Conservation (phyloP, 1,284 basidiomycete genomes). For the Microbotryum intermedium region DNA sequence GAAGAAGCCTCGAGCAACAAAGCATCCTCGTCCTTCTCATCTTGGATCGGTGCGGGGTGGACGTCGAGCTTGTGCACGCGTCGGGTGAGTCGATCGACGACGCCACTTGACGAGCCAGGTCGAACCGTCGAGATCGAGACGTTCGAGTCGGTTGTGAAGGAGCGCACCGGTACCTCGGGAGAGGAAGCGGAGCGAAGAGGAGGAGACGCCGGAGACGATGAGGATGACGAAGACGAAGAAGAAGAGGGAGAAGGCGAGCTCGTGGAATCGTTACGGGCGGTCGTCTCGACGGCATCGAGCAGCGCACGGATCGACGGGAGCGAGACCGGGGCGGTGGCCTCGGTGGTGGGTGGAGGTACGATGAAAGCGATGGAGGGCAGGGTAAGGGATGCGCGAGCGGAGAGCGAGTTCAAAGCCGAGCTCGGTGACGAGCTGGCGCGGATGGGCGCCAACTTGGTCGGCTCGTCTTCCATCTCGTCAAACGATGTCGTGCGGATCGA, state of each 20-base stretch:
- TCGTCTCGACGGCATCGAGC: too few relatives aligned
- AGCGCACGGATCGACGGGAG: too few relatives aligned
- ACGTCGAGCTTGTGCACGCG: constrained; percentile 25
- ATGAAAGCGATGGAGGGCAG: constrained; percentile 5
- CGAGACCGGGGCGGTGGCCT: not conserved
- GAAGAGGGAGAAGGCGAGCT: not conserved
- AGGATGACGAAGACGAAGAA: not conserved
- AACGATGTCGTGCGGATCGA: constrained; percentile 10
- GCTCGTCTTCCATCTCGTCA: not conserved
- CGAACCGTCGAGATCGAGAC: constrained; percentile 5
- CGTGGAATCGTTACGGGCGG: constrained; percentile 1
- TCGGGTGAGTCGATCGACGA: constrained; percentile 25
- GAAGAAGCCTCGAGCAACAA: constrained; percentile 5
- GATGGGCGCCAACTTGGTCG: constrained; percentile 2
- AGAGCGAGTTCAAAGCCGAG: not conserved
- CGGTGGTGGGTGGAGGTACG: not conserved
- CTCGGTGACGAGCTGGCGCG: not conserved
- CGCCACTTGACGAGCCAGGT: constrained; percentile 17
- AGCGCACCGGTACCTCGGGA: not conserved
- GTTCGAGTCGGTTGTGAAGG: constrained; percentile 5
- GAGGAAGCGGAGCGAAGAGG: not conserved
- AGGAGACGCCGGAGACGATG: not conserved
- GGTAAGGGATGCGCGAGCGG: not conserved
- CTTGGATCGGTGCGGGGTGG: not conserved
- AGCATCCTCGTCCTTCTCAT: not conserved